These are phyloP conservation scores for Xenoacremonium recifei DNA, from an alignment of 2,329 filamentous ascomycete genomes.

Conservation along the genomic window DNA sequence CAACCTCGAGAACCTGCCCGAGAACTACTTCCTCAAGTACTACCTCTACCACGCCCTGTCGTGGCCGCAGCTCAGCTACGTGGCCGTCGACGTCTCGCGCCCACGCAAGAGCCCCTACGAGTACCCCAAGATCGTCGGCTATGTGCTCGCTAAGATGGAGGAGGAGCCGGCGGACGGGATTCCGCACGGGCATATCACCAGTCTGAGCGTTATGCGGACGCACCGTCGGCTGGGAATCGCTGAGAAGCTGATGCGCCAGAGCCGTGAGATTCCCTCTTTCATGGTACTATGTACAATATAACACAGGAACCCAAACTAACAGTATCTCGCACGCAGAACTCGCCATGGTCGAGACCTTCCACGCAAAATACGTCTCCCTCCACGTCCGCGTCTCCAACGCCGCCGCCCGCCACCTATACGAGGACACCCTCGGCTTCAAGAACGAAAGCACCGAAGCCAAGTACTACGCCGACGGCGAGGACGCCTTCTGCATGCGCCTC, in stretches of 20 bases:
- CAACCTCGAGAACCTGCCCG: constrained; percentile 97
- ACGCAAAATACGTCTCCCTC: constrained; percentile 87
- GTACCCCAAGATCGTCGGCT: constrained; percentile 96
- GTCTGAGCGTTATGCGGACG: constrained; percentile 92
- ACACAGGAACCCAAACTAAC: no score
- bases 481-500: constrained; percentile 92
- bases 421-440: constrained; percentile 85
- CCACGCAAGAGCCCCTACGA: constrained; percentile 77
- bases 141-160: constrained; percentile 99
- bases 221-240: constrained; percentile 88
- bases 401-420: constrained; percentile 88
- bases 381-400: constrained; percentile 94
- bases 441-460: constrained; percentile 83
- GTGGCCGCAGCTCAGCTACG: constrained; percentile 96
- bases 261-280: constrained; percentile 59
- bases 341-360: constrained; percentile 95
- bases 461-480: constrained; percentile 97
- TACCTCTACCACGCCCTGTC: constrained; percentile 98
- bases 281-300: neutral
- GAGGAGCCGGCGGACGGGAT: constrained; percentile 91
- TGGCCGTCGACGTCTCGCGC: constrained; percentile 87
- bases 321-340: constrained; percentile 57
- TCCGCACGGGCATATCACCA: constrained; percentile 94
- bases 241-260: constrained; percentile 96
- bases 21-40: constrained; percentile 99